Base-by-base conservation (phyloP, 2,329 filamentous ascomycete species). In the Gremmenia infestans region DNA sequence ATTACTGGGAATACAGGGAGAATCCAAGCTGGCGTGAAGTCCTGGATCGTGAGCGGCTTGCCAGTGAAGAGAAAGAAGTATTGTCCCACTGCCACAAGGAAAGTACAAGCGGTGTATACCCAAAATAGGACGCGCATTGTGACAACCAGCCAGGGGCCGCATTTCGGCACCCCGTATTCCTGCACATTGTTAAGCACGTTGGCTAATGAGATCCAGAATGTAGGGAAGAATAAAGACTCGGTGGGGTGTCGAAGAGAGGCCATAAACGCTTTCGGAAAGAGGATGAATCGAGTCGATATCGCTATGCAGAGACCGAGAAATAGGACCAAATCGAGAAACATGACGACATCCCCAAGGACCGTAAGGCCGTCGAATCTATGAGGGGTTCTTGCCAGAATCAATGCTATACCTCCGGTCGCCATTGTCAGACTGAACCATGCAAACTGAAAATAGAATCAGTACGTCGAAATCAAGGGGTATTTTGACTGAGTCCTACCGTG, bases 1-100 rank as follows among this genome's bases (percentile, higher is more conserved):
- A 90, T 89, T 68, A 88, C 77, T n/a, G 86, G 86, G 70, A 89
- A 90, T 65, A 89, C 85, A 48, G 86, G 86, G 5, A 90, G 72
- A 56, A 89, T 81, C 86, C 86, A 89, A 0, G 85, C 85, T 0
- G 87, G 87, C 77, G 87, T 88, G 80, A 88, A 88, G 43, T 81
- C 83, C 52, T 83, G 80, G 19, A 89, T 72, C 9, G 74, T 76
- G 58, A 85, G 59, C 72, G 78, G 65, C 47, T 66, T 60, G 22
- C 73, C 71, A 5, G 80, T 75, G 70, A 89, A 89, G 39, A 89
- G 73, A 65, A 79, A 82, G 22, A 79, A 83, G 72, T 89, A 90
- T 67, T 89, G 86, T 1, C 78, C 74, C 4, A 89, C 72, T 5
- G 85, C 85, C 0, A 87, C 69, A 5, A 79, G 59, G 28, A 88